These are phyloP conservation scores for Nitzschia sp. DNA, from an alignment of 108 stramenopile species.

Conservation along the genomic window DNA sequence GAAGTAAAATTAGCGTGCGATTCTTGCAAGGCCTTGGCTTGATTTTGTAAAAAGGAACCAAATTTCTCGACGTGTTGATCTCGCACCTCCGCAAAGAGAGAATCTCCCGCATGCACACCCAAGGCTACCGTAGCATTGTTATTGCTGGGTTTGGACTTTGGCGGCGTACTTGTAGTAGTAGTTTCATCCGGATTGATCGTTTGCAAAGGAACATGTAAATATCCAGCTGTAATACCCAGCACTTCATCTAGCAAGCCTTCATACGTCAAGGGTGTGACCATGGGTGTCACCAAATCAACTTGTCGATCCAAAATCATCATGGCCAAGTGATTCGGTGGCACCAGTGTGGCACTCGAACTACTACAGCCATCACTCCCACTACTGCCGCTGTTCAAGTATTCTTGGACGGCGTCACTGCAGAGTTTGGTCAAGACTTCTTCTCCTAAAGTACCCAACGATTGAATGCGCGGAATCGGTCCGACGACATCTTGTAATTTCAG, in stretches of 20 bases:
- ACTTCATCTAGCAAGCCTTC: slow-evolving; percentile 95
- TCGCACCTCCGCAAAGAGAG: slow-evolving; percentile 90
- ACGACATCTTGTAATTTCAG: slow-evolving; percentile 76
- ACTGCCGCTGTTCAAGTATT: slow-evolving; percentile 28
- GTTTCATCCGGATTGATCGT: slow-evolving; percentile 6
- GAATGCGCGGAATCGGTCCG: slow-evolving; percentile 73
- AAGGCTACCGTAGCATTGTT: slow-evolving; percentile 41
- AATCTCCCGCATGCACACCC: slow-evolving; percentile 86
- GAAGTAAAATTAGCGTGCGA: slow-evolving; percentile 90
- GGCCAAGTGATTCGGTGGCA: slow-evolving; percentile 45
- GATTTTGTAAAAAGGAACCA: slow-evolving; percentile 92
- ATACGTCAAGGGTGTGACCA: slow-evolving; percentile 95
- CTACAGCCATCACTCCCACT: not conserved
- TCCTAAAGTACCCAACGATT: slow-evolving; percentile 67
- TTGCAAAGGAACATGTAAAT: slow-evolving; percentile 1
- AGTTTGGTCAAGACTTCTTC: slow-evolving; percentile 75
- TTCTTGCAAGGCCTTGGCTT: slow-evolving; percentile 89
- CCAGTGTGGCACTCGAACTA: not conserved
- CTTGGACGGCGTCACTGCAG: slow-evolving; percentile 67
- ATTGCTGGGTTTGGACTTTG: slow-evolving; percentile 5
- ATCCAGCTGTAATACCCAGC: slow-evolving; percentile 84
- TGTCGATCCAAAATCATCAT: slow-evolving; percentile 89
- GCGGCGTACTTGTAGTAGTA: not conserved
- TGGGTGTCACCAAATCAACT: slow-evolving; percentile 91
- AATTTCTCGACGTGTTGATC: slow-evolving; percentile 95